Conservation (phyloP, 2,329 filamentous ascomycete species). For the Shiraia sp. region DNA sequence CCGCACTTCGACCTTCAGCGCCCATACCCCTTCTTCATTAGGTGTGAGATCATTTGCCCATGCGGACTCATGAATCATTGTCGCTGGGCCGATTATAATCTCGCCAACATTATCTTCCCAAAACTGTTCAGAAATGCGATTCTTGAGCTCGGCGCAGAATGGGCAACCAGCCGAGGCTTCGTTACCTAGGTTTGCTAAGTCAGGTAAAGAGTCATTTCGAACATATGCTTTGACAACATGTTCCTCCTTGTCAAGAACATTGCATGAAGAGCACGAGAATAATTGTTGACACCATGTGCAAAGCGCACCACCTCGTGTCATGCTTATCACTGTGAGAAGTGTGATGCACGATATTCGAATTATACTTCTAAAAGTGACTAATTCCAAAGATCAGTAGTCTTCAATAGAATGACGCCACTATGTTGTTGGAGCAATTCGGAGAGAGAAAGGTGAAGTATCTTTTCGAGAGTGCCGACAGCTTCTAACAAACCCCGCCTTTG, state of each 20-base stretch:
- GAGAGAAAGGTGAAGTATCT: too few relatives aligned
- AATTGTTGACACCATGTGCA: background rate
- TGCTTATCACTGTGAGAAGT: background rate
- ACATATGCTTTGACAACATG: background rate
- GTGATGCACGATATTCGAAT: background rate
- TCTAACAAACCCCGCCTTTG: too few relatives aligned
- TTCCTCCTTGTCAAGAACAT: slow-evolving; percentile 1
- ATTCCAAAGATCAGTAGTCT: background rate
- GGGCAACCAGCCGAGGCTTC: background rate
- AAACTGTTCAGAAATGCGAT: background rate
- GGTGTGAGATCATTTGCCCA: slow-evolving; percentile 2
- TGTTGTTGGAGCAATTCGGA: too few relatives aligned
- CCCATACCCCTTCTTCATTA: slow-evolving; percentile 3
- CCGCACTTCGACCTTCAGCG: background rate
- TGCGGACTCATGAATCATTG: slow-evolving; percentile 2
- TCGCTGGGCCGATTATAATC: slow-evolving; percentile 1
- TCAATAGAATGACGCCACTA: too few relatives aligned
- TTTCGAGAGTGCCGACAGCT: too few relatives aligned
- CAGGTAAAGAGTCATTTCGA: slow-evolving; percentile 1
- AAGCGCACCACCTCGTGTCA: background rate
- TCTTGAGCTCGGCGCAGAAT: background rate
- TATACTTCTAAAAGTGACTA: background rate
- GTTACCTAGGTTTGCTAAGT: background rate
- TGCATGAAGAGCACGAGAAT: slow-evolving; percentile 1
- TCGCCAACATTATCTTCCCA: background rate